phyloP scores from a whole-genome alignment of 1,284 basidiomycete species.

The Coniferiporia sulphurascens region DNA sequence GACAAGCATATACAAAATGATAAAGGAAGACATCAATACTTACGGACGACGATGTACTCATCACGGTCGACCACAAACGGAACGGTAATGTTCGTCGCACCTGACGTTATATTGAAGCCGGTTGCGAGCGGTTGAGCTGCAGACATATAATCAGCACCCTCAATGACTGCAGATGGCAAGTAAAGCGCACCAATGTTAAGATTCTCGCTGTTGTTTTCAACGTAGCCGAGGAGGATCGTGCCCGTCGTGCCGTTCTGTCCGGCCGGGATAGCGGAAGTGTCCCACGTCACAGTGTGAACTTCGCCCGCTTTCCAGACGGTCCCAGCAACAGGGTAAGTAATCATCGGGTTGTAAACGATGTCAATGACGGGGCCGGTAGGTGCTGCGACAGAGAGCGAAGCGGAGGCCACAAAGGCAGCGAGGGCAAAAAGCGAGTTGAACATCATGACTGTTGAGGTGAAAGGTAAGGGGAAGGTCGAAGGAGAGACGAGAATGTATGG shows the following conservation, averaged over 20 bases:
- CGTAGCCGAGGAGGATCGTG: constrained; percentile 35
- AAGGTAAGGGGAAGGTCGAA: not conserved
- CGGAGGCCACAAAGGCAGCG: constrained; percentile 24
- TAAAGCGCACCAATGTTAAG: constrained; percentile 11
- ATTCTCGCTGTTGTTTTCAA: constrained; percentile 8
- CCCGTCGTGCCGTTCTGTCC: constrained; percentile 28
- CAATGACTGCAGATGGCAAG: too few species aligned
- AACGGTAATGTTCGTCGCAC: constrained; percentile 48
- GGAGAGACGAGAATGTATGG: constrained; percentile 1
- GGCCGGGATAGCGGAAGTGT: constrained; percentile 30
- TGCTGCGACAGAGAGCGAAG: constrained; percentile 26
- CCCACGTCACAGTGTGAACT: constrained; percentile 40
- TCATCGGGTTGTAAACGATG: constrained; percentile 42
- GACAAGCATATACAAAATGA: not conserved
- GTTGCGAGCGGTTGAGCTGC: constrained; percentile 44
- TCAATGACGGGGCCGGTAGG: constrained; percentile 28
- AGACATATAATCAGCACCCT: too few species aligned
- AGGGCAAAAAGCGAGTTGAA: constrained; percentile 17
- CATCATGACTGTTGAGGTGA: constrained; percentile 17
- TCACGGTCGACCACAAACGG: constrained; percentile 41
- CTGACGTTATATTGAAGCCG: constrained; percentile 47
- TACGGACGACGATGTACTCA: constrained; percentile 45
- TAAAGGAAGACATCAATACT: constrained; percentile 24
- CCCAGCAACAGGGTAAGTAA: constrained; percentile 34
- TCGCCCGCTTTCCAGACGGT: constrained; percentile 35